Evolutionary conservation across 2,329 filamentous ascomycete genomes (phyloP), one percentile per base, ranked within the genome.

Genomic region (Didymella pinodella): DNA sequence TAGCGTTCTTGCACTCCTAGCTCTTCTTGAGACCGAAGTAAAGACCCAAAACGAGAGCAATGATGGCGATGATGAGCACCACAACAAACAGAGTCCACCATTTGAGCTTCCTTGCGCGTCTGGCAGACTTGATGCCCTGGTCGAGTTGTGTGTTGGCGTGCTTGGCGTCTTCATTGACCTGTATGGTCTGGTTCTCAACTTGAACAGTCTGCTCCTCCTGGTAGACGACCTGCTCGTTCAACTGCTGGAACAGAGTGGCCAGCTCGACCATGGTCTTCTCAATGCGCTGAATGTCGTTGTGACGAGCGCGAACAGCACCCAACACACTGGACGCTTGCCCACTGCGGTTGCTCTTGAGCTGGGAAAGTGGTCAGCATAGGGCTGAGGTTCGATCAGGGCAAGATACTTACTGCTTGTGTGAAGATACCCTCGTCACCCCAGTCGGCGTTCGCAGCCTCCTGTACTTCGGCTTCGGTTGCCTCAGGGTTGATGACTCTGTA

Each of bases 401-500:
- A 12, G 62, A 20, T 10, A 83, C 87, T 77, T 84, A 94, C 91
- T 59, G 91, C 91, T 57, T 88, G 89, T 78, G 93, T 89, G 81
- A 94, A 95, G 54, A 95, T 88, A 70, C 90, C 89, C 79, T 93
- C 89, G 59, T 90, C 86, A 53, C 88, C 87, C 88, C 90, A 91
- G 74, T 93, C 88, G 53, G 86, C 82, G 66, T 91, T 83, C 25
- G 87, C 81, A 3, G 90, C 90, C 74, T 91, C 81, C 48, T 84
- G 80, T 2, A 93, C 88, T 77, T 94, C 89, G 1, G 84, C 81
- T 59, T 93, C 90, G 48, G 85, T 85, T n/a, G 91, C 91, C 44
- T 92, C 88, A 50, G 91, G 91, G 75, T 93, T 92, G 66, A 92
- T 90, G 72, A 94, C 93, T 56, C 87, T 84, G 78, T 91, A 93